A percentile compares a stretch with the other conserved stretches of the same genome.
Conservation (phyloP, 305 asterid species). For the Fraxinus greggii region DNA sequence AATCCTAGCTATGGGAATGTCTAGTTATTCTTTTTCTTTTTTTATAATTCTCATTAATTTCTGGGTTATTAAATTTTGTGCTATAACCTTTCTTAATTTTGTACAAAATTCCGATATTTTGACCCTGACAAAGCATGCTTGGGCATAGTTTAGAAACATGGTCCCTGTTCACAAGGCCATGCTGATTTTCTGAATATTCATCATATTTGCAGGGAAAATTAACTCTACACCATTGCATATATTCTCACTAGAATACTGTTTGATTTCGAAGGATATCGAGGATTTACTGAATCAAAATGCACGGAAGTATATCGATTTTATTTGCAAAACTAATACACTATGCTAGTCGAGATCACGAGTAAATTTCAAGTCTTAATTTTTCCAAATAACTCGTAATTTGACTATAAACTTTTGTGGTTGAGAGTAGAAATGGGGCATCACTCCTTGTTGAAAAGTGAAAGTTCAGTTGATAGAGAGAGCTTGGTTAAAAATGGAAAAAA, state of each 20-base stretch:
- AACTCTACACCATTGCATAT: neutral
- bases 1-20: neutral
- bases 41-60: slow-evolving; percentile 8
- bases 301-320: neutral
- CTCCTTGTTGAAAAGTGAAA: slow-evolving; percentile 37
- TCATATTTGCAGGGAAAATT: neutral
- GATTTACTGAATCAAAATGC: neutral
- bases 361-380: neutral
- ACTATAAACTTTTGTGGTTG: slow-evolving; percentile 19
- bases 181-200: neutral
- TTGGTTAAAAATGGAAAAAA: slow-evolving; percentile 37
- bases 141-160: slow-evolving; percentile 2
- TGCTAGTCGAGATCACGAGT: neutral
- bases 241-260: neutral
- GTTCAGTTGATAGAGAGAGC: slow-evolving; percentile 41
- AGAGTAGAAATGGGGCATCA: slow-evolving; percentile 33
- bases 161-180: slow-evolving; percentile 3
- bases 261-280: neutral
- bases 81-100: slow-evolving; percentile 16
- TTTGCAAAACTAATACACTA: neutral
- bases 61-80: neutral
- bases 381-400: neutral
- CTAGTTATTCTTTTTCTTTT: slow-evolving; percentile 6
- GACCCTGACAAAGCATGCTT: slow-evolving; percentile 4
- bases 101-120: neutral